phyloP scores from a whole-genome alignment of 257 asterid genomes.

The Solanum tacnaense region DNA sequence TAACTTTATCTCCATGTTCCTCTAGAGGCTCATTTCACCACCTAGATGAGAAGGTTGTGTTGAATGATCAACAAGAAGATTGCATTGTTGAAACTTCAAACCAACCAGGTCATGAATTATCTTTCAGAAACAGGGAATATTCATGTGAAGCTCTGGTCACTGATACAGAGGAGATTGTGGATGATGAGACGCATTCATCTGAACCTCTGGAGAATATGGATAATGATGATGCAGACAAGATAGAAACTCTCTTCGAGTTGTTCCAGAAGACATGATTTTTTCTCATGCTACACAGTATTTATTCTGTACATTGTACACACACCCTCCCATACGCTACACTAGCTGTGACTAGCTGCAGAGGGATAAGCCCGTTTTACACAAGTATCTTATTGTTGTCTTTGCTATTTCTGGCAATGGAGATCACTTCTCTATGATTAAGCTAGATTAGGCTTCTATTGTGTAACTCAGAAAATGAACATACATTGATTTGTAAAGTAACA shows the following conservation, averaged over 20 bases:
- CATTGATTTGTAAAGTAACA: neutral
- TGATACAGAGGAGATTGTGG: conserved; percentile 11
- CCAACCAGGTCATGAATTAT: conserved; percentile 5
- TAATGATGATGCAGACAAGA: neutral
- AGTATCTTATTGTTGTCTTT: neutral
- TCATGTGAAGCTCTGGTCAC: conserved; percentile 5
- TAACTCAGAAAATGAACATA: neutral
- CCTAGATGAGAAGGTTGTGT: conserved; percentile 9
- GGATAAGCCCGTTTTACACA: neutral
- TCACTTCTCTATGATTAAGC: neutral
- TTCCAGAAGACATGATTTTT: conserved; percentile 32
- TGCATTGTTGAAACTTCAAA: conserved; percentile 10
- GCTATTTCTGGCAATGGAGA: neutral
- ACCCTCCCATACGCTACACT: neutral
- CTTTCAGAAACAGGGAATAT: conserved; percentile 20
- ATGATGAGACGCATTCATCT: conserved; percentile 9
- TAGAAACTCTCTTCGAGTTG: conserved; percentile 44
- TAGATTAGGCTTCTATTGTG: neutral
- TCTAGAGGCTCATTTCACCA: conserved; percentile 36
- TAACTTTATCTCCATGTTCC: conserved; percentile 57
- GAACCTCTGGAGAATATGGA: neutral
- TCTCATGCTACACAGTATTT: neutral
- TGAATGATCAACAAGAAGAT: conserved; percentile 10
- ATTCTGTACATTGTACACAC: neutral
- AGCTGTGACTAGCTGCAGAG: neutral